phyloP scores from a whole-genome alignment of 345 rosid species.

The Brassica nigra region DNA sequence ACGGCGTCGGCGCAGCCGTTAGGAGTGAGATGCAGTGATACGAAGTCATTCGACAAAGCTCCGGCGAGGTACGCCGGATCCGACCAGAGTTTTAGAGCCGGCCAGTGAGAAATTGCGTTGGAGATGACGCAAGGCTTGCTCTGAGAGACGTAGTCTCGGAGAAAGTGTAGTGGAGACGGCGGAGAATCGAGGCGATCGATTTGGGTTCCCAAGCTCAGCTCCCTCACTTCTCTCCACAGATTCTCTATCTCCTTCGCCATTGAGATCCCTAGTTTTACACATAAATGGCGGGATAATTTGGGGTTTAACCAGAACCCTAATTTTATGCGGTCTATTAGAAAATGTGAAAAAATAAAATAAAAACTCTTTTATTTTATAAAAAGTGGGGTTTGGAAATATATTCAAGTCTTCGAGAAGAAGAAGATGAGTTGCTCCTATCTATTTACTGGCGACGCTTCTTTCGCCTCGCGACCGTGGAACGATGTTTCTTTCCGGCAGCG shows the following conservation, averaged over 20 bases:
- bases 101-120: constrained; percentile 69
- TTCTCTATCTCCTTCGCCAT: constrained; percentile 43
- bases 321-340: neutral
- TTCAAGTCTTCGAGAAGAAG: constrained; percentile 10
- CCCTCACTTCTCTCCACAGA: constrained; percentile 77
- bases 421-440: constrained; percentile 42
- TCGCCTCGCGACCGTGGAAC: constrained; percentile 15
- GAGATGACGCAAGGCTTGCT: constrained; percentile 84
- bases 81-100: constrained; percentile 72
- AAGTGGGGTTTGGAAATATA: constrained; percentile 11
- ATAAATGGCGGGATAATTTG: constrained; percentile 23
- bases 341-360: neutral
- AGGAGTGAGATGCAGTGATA: constrained; percentile 87
- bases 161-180: constrained; percentile 68
- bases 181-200: constrained; percentile 53
- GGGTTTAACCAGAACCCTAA: constrained; percentile 34
- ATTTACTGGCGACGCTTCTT: constrained; percentile 21
- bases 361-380: neutral
- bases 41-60: constrained; percentile 56
- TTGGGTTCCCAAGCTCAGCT: constrained; percentile 42
- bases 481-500: constrained; percentile 24
- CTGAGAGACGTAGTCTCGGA: constrained; percentile 64
- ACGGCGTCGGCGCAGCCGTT: constrained; percentile 77
- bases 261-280: constrained; percentile 13
- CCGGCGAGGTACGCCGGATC: constrained; percentile 50